These are phyloP conservation scores for Gentiana dahurica DNA, from an alignment of 257 asterid genomes.

Conservation along the genomic window DNA sequence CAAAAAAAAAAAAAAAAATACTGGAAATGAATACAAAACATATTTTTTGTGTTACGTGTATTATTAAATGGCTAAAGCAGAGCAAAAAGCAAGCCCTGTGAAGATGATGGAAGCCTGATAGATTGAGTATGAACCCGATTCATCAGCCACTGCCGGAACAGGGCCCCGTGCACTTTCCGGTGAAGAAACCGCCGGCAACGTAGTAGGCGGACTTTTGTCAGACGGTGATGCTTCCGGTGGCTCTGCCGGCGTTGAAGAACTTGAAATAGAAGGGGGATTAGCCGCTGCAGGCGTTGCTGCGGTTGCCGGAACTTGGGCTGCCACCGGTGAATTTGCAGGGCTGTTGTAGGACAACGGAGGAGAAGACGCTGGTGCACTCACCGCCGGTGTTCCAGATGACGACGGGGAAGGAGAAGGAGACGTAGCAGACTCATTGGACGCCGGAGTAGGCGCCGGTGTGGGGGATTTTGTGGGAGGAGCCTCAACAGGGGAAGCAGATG, in stretches of 20 bases:
- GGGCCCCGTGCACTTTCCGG: slow-evolving; percentile 48
- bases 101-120: slow-evolving; percentile 19
- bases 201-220: slow-evolving; percentile 20
- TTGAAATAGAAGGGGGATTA: slow-evolving; percentile 31
- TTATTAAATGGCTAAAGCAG: slow-evolving; percentile 25
- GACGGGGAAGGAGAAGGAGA: slow-evolving; percentile 39
- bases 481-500: slow-evolving; percentile 34
- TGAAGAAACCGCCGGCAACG: slow-evolving; percentile 33
- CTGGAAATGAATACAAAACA: not conserved
- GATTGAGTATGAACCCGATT: slow-evolving; percentile 23
- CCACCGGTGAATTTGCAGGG: slow-evolving; percentile 24
- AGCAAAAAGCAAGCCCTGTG: slow-evolving; percentile 38
- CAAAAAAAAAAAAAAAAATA: not conserved
- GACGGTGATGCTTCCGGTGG: slow-evolving; percentile 37
- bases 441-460: slow-evolving; percentile 18
- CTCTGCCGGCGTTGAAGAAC: slow-evolving; percentile 32
- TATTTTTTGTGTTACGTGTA: not conserved
- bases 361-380: slow-evolving; percentile 16
- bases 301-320: slow-evolving; percentile 30
- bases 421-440: slow-evolving; percentile 30
- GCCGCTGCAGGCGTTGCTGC: slow-evolving; percentile 8
- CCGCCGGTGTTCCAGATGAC: slow-evolving; percentile 20
- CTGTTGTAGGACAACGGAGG: slow-evolving; percentile 8
- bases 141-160: slow-evolving; percentile 23
- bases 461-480: slow-evolving; percentile 27